phyloP scores from a whole-genome alignment of 2,329 filamentous ascomycete species.

The Fusarium newnesense region DNA sequence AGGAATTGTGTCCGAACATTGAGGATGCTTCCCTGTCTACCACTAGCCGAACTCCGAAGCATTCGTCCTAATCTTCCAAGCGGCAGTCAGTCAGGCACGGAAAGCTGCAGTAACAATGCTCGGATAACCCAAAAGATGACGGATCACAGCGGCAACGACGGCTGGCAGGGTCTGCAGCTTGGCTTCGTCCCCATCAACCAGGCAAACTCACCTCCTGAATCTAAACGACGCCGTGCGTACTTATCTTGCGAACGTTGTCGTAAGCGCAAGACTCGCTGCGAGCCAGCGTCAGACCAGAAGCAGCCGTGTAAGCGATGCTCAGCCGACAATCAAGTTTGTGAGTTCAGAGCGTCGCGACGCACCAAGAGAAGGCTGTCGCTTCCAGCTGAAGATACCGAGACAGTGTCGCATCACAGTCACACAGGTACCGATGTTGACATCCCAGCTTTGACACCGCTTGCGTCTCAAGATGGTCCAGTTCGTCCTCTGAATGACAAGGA shows the following conservation, averaged over 20 bases:
- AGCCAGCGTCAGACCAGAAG: background rate
- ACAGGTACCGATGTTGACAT: rapidly evolving
- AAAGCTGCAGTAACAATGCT: background rate
- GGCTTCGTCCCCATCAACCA: background rate
- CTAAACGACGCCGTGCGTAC: background rate
- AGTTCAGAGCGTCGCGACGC: constrained; percentile 4
- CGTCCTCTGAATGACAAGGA: background rate
- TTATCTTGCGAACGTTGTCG: constrained; percentile 7
- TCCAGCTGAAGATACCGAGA: background rate
- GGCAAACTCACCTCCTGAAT: background rate
- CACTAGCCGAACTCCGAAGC: background rate
- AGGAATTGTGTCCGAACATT: background rate
- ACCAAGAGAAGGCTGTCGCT: background rate
- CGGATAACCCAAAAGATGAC: background rate
- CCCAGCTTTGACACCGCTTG: background rate
- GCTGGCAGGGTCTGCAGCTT: background rate
- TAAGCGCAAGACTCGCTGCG: constrained; percentile 23
- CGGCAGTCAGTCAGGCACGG: background rate
- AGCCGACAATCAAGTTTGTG: constrained; percentile 3
- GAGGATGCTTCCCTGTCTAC: background rate
- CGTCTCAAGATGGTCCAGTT: background rate
- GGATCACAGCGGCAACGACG: background rate
- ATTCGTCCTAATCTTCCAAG: too few relatives aligned
- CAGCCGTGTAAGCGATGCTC: constrained; percentile 12
- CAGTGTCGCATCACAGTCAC: background rate